These are phyloP conservation scores for Penicillium occitanis DNA, from an alignment of 2,329 filamentous ascomycete species.

Conservation along the genomic window DNA sequence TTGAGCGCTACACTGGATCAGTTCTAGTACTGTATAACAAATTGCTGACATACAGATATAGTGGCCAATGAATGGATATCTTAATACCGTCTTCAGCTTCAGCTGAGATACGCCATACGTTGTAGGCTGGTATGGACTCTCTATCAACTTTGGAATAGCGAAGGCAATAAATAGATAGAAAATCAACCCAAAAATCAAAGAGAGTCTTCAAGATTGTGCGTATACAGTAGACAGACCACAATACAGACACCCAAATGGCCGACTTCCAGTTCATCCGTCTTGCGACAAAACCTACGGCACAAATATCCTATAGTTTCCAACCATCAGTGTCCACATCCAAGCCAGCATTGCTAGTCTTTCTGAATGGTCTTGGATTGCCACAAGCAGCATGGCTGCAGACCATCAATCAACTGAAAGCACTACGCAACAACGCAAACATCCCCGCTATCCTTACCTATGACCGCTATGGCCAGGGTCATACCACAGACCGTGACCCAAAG, in stretches of 20 bases:
- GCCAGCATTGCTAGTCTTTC: slow-evolving; percentile 41
- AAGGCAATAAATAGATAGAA: neutral
- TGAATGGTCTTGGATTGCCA: slow-evolving; percentile 47
- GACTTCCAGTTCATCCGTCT: slow-evolving; percentile 23
- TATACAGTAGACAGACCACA: neutral
- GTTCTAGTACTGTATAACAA: neutral
- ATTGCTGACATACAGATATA: neutral
- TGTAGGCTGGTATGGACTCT: neutral
- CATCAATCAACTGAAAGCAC: slow-evolving; percentile 30
- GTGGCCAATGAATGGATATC: neutral
- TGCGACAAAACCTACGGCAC: slow-evolving; percentile 25
- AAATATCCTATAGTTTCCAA: slow-evolving; percentile 26
- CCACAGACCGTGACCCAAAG: slow-evolving; percentile 48
- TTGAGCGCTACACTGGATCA: neutral
- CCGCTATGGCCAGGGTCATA: slow-evolving; percentile 57
- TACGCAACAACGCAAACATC: slow-evolving; percentile 27
- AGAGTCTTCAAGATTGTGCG: neutral
- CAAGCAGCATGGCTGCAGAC: slow-evolving; percentile 40
- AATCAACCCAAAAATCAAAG: neutral
- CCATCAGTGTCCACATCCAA: slow-evolving; percentile 14
- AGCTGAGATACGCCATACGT: neutral
- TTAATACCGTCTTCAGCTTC: neutral
- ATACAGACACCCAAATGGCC: slow-evolving; percentile 19
- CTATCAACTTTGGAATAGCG: neutral
- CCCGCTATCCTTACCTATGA: slow-evolving; percentile 57